Conservation (phyloP, 108 stramenopile species). For the Nitzschia palea region DNA sequence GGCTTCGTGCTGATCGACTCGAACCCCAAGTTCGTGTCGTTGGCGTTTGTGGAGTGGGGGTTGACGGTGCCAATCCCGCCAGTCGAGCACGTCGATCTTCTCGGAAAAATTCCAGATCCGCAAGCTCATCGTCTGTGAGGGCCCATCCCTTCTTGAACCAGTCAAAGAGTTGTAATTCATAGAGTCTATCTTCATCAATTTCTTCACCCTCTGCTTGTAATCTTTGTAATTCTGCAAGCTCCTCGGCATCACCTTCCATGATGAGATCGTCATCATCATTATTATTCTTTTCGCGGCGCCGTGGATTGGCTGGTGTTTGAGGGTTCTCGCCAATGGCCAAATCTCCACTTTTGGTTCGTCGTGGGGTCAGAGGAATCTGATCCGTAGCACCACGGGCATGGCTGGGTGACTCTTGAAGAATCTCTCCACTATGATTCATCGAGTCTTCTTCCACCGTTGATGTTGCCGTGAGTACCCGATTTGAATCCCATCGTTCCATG, state of each 20-base stretch:
- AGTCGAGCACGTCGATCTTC: background rate
- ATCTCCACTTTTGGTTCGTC: background rate
- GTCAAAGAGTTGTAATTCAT: conserved; percentile 17
- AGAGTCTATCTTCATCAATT: conserved; percentile 21
- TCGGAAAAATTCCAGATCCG: conserved; percentile 4
- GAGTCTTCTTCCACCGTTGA: background rate
- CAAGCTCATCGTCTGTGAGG: background rate
- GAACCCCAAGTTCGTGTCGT: background rate
- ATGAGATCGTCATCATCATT: background rate
- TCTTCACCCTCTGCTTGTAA: conserved; percentile 12
- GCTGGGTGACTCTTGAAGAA: background rate
- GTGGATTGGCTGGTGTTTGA: too few relatives aligned
- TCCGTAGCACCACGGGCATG: background rate
- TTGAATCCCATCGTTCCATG: too few relatives aligned
- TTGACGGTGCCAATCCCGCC: background rate
- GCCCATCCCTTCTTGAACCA: conserved; percentile 12
- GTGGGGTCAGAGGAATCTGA: background rate
- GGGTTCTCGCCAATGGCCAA: background rate
- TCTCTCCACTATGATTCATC: conserved; percentile 6
- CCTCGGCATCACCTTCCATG: conserved; percentile 1
- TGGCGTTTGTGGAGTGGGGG: background rate
- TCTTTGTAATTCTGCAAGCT: conserved; percentile 15
- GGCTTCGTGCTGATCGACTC: background rate
- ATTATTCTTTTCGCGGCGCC: too few relatives aligned
- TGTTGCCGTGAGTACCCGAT: too few relatives aligned